These are phyloP conservation scores for Cercospora sp. DNA, from an alignment of 2,329 filamentous ascomycete genomes.

Conservation along the genomic window DNA sequence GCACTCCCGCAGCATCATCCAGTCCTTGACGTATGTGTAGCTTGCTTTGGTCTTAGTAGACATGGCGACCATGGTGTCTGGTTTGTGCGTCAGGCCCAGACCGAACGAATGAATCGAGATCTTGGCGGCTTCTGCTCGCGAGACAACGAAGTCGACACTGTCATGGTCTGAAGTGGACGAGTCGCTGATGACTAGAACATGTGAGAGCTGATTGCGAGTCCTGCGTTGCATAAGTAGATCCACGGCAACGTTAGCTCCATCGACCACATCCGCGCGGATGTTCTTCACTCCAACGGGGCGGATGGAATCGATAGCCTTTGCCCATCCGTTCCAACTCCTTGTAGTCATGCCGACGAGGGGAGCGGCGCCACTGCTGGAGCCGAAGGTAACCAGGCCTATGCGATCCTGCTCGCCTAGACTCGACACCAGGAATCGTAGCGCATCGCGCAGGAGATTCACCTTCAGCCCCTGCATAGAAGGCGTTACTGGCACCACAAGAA, in stretches of 20 bases:
- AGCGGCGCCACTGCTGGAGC: slow-evolving; percentile 87
- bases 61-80: slow-evolving; percentile 97
- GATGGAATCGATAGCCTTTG: slow-evolving; percentile 80
- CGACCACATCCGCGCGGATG: slow-evolving; percentile 91
- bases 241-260: slow-evolving; percentile 97
- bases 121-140: slow-evolving; percentile 94
- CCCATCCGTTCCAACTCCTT: slow-evolving; percentile 91
- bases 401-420: slow-evolving; percentile 89
- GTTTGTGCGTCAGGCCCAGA: slow-evolving; percentile 93
- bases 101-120: slow-evolving; percentile 97
- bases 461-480: slow-evolving; percentile 99
- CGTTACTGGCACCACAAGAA: slow-evolving; percentile 94
- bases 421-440: slow-evolving; percentile 86
- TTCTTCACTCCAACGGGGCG: slow-evolving; percentile 95
- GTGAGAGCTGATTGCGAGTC: slow-evolving; percentile 90
- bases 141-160: slow-evolving; percentile 96
- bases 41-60: slow-evolving; percentile 94
- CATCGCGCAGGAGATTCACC: slow-evolving; percentile 89
- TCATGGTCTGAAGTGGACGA: slow-evolving; percentile 92
- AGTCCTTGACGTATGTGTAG: slow-evolving; percentile 98
- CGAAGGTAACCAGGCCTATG: slow-evolving; percentile 96
- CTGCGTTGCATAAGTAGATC: slow-evolving; percentile 97
- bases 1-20: slow-evolving; percentile 99
- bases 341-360: slow-evolving; percentile 98
- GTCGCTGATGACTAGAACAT: slow-evolving; percentile 95